Base-by-base conservation (phyloP, 2,329 filamentous ascomycete genomes). In the Leptographium galeiforme region DNA sequence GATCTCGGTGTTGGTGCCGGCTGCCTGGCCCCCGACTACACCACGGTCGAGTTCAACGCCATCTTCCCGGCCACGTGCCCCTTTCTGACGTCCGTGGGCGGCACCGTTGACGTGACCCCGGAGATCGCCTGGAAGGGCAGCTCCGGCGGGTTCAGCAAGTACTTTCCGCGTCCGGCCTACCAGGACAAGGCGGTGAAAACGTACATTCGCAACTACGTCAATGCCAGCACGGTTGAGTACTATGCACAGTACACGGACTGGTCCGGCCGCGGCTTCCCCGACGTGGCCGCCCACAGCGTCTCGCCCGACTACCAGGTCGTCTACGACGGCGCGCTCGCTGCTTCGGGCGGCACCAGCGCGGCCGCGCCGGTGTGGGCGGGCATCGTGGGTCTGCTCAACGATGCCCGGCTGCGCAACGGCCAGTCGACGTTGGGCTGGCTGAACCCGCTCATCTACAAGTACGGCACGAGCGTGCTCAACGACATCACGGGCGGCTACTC, bases 331-430 rank as follows among this genome's bases (percentile, higher is more conserved):
- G 48, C 53, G 2, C 10, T 12, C 6, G 7, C 53, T 63, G 53
- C 43, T 11, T 58, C 62, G 1, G 68, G 66, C 14, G 68, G 68
- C 19, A 70, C 67, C 0, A 74, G 71, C 53, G 82, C 82, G 0
- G 75, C 83, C 2, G 69, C 78, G 0, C 85, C 85, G 0, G 69
- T 81, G 0, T 75, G 84, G 50, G 81, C 82, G 0, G 75, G 74
- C 14, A 73, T 88, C 57, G 68, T 88, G 49, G 73, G 77, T 1
- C 72, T 85, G 40, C 64, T 88, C 50, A 87, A 87, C 61, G 78
- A 82, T 55, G 75, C 77, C 25, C 71, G 81, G 36, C 65, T 85
- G 48, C 68, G 73, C 16, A 67, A 69, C n/a, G 77, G 77, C 1
- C 73, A 74, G 61, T 63, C 73, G 8, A 61, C 69, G 0, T 65